phyloP scores from a whole-genome alignment of 2,329 filamentous ascomycete genomes.

The Aspergillus fischeri region DNA sequence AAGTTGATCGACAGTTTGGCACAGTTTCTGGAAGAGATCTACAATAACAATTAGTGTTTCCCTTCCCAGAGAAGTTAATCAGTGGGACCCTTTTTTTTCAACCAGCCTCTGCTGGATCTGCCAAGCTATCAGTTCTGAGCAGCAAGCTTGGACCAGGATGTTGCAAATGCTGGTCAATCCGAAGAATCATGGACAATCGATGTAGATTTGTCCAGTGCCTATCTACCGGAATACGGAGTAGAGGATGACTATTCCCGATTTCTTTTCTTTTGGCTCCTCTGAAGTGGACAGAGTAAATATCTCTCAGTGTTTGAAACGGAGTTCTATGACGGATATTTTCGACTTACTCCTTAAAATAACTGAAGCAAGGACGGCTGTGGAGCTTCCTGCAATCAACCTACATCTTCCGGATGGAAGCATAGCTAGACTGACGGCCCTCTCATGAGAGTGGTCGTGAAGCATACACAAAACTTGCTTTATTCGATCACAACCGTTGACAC shows the following conservation, averaged over 20 bases:
- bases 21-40: slow-evolving; percentile 19
- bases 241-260: slow-evolving; percentile 5
- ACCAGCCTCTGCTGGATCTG: background rate
- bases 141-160: background rate
- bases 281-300: background rate
- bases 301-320: background rate
- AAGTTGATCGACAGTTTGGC: slow-evolving; percentile 7
- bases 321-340: background rate
- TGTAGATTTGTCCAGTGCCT: no score
- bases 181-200: background rate
- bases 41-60: slow-evolving; percentile 10
- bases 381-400: background rate
- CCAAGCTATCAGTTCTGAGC: background rate
- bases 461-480: no score
- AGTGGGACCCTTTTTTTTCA: slow-evolving; percentile 20
- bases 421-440: no score
- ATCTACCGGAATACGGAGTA: background rate
- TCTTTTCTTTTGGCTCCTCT: background rate
- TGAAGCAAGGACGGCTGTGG: background rate
- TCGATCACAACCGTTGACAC: no score
- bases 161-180: background rate
- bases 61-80: slow-evolving; percentile 17
- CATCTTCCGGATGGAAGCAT: background rate
- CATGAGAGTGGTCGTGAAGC: no score
- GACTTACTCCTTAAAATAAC: background rate